Percentiles rank a stretch among this genome's conserved stretches.
Conservation (phyloP, 2,329 filamentous ascomycete species). For the Pseudogymnoascus sp. region DNA sequence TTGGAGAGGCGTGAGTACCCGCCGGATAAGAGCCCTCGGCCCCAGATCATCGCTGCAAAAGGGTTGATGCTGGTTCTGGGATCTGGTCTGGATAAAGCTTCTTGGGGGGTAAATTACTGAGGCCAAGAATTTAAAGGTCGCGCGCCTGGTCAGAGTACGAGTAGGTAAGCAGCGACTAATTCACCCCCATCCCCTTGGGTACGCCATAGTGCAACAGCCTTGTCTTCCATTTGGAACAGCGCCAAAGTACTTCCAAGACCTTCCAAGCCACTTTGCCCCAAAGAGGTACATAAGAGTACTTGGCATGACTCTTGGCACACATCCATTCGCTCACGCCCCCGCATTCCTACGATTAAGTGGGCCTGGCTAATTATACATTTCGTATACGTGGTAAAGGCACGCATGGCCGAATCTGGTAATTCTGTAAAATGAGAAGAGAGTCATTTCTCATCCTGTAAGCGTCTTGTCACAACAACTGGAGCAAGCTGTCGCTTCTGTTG, state of each 20-base stretch:
- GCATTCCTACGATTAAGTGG: not conserved
- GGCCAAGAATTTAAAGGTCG: conserved; percentile 1
- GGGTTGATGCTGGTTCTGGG: not conserved
- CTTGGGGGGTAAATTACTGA: not conserved
- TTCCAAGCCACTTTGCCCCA: not conserved
- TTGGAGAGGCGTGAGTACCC: conserved; percentile 1
- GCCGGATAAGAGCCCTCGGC: not conserved
- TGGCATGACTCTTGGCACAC: not conserved
- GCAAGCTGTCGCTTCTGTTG: not conserved
- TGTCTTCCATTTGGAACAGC: not conserved
- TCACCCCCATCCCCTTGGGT: not conserved
- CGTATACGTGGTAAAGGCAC: not conserved
- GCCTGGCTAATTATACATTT: not conserved
- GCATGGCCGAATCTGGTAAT: not conserved
- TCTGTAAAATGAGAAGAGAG: not conserved
- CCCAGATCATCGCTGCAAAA: conserved; percentile 1
- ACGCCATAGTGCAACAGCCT: not conserved
- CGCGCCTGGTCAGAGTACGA: not conserved
- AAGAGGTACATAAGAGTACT: not conserved
- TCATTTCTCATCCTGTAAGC: not conserved
- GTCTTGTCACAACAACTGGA: not conserved
- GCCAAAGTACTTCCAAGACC: not conserved
- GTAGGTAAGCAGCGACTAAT: conserved; percentile 1
- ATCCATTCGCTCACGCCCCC: not conserved
- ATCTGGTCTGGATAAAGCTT: not conserved